Evolutionary conservation across 768 basidiomycete species (phyloP).

Genomic region (Pulveroboletus sp.): DNA sequence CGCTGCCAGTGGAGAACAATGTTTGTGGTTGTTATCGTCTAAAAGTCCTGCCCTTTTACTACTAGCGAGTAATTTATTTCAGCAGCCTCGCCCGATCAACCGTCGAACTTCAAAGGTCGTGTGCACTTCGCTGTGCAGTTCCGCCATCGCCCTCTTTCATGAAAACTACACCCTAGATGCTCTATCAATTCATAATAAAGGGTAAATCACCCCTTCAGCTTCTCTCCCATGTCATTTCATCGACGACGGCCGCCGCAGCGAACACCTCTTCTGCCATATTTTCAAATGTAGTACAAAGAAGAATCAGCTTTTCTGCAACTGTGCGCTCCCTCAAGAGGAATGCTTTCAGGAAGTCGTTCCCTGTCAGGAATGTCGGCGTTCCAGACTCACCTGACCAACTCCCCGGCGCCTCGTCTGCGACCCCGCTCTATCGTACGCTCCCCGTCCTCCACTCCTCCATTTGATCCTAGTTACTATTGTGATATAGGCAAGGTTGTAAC

Average conservation of each 20-base stretch:
- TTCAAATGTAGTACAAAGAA: conserved; percentile 29
- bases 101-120: no score
- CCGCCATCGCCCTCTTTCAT: conserved; percentile 15
- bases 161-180: conserved; percentile 20
- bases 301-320: conserved; percentile 31
- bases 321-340: conserved; percentile 27
- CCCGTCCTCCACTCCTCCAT: not conserved
- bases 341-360: conserved; percentile 26
- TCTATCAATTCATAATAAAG: conserved; percentile 34
- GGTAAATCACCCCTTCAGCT: conserved; percentile 53
- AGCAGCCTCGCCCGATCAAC: no score
- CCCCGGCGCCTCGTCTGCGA: conserved; percentile 31
- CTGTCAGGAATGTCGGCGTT: conserved; percentile 22
- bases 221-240: conserved; percentile 40
- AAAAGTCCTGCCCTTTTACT: no score
- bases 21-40: no score
- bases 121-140: conserved; percentile 6
- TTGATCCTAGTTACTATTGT: conserved; percentile 6
- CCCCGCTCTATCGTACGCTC: conserved; percentile 47
- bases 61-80: no score
- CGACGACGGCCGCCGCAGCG: conserved; percentile 27
- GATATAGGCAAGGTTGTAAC: conserved; percentile 56
- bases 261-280: conserved; percentile 32
- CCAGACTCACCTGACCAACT: conserved; percentile 45
- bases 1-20: no score